Conservation (phyloP, 257 asterid species). For the Gynochthodes officinalis region DNA sequence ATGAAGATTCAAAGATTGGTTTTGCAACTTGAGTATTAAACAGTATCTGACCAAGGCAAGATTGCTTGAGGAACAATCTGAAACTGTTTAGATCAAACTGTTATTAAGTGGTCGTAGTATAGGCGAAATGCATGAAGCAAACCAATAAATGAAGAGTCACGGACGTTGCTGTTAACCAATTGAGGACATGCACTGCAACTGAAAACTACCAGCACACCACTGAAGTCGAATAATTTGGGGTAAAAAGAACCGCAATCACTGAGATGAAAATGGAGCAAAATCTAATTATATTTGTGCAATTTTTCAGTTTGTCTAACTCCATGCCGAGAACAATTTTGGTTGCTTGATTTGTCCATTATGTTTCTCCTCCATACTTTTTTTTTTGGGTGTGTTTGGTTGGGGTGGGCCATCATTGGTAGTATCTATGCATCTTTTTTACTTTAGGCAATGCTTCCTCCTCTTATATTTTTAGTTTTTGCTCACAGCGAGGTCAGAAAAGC, state of each 20-base stretch:
- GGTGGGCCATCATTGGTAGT: background rate
- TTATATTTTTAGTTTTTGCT: conserved; percentile 20
- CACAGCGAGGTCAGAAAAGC: conserved; percentile 97
- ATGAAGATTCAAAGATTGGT: background rate
- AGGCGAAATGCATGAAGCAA: too few species aligned
- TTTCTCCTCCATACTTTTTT: background rate
- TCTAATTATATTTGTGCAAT: too few species aligned
- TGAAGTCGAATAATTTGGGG: background rate
- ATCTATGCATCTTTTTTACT: background rate
- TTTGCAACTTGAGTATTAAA: background rate
- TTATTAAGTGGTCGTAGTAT: background rate
- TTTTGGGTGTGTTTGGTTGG: too few species aligned
- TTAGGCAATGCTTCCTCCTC: background rate
- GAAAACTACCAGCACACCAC: background rate
- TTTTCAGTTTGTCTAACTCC: background rate
- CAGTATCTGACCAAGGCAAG: background rate
- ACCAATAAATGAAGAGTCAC: background rate
- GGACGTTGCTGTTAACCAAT: background rate
- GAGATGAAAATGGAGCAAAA: background rate
- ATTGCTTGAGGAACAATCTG: conserved; percentile 1
- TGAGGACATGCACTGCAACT: background rate
- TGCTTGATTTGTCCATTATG: background rate
- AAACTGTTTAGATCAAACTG: background rate
- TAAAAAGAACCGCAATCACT: background rate
- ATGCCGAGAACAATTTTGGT: background rate